These are phyloP conservation scores for Solanum clarkiae DNA, from an alignment of 257 asterid species.

Conservation along the genomic window DNA sequence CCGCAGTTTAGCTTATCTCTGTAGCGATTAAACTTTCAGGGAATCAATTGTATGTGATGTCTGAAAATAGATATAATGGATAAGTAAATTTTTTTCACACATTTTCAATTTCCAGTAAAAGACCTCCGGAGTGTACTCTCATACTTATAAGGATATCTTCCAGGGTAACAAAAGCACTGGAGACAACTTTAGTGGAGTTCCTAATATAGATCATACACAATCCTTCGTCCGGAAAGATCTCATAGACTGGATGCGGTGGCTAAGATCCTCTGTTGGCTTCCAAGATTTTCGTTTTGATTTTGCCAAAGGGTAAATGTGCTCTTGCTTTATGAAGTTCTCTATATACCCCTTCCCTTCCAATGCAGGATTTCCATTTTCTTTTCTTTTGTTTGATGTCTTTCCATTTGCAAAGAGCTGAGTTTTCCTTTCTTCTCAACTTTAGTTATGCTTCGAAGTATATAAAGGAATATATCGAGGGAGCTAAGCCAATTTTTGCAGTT, in stretches of 20 bases:
- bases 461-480: constrained; percentile 71
- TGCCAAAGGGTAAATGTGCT: constrained; percentile 58
- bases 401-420: not conserved
- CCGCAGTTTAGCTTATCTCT: not conserved
- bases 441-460: constrained; percentile 79
- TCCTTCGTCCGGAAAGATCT: constrained; percentile 77
- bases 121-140: not conserved
- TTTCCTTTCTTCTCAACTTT: constrained; percentile 4
- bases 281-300: constrained; percentile 98
- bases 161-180: constrained; percentile 91
- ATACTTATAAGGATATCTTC: constrained; percentile 7
- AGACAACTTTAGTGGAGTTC: constrained; percentile 80
- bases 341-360: not conserved
- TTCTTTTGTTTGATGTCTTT: not conserved
- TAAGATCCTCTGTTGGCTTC: constrained; percentile 59
- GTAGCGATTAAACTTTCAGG: not conserved
- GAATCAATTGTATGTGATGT: not conserved
- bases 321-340: not conserved
- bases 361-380: not conserved
- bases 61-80: not conserved
- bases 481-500: constrained; percentile 68
- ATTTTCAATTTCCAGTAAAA: not conserved
- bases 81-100: not conserved
- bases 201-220: constrained; percentile 87
- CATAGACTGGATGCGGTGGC: constrained; percentile 68